phyloP scores from a whole-genome alignment of 2,329 filamentous ascomycete species.

The Colletotrichum eremochloae region DNA sequence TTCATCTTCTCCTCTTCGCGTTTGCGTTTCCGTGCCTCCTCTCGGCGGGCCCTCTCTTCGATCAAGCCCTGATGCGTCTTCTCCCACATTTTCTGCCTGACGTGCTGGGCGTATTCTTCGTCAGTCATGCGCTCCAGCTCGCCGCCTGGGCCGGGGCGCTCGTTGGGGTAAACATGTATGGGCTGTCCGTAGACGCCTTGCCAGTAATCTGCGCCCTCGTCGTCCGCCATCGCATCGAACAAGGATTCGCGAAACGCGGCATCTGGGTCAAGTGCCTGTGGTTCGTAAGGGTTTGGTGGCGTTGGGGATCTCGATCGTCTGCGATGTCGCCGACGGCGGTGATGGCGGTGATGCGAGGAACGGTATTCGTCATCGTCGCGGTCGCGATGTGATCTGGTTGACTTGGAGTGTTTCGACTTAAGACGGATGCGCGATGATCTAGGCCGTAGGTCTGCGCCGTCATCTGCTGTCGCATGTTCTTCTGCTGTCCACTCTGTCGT shows the following conservation, averaged over 20 bases:
- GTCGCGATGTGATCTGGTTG: slow-evolving; percentile 43
- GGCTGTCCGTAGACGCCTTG: slow-evolving; percentile 96
- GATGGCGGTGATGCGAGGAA: slow-evolving; percentile 48
- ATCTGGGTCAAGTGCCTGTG: slow-evolving; percentile 72
- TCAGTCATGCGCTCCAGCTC: slow-evolving; percentile 88
- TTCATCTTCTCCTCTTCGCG: slow-evolving; percentile 64
- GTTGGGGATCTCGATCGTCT: slow-evolving; percentile 59
- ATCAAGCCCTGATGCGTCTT: slow-evolving; percentile 87
- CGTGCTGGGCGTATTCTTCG: slow-evolving; percentile 90
- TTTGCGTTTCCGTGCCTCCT: slow-evolving; percentile 65
- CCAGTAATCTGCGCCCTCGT: slow-evolving; percentile 96
- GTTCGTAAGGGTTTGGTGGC: slow-evolving; percentile 61
- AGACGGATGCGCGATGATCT: slow-evolving; percentile 57
- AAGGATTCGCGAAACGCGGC: slow-evolving; percentile 91
- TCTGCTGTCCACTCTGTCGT: slow-evolving; percentile 8
- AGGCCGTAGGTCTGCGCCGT: slow-evolving; percentile 29
- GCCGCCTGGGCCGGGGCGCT: slow-evolving; percentile 59
- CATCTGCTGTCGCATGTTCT: slow-evolving; percentile 12
- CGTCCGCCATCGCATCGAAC: slow-evolving; percentile 96
- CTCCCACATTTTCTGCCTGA: slow-evolving; percentile 94
- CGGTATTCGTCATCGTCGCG: slow-evolving; percentile 45
- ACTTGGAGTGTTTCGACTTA: slow-evolving; percentile 53
- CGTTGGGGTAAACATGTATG: slow-evolving; percentile 81
- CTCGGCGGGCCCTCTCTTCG: slow-evolving; percentile 77
- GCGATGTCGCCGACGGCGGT: slow-evolving; percentile 46